Base-by-base conservation (phyloP, 108 stramenopile species). In the Cyclotella sp. region DNA sequence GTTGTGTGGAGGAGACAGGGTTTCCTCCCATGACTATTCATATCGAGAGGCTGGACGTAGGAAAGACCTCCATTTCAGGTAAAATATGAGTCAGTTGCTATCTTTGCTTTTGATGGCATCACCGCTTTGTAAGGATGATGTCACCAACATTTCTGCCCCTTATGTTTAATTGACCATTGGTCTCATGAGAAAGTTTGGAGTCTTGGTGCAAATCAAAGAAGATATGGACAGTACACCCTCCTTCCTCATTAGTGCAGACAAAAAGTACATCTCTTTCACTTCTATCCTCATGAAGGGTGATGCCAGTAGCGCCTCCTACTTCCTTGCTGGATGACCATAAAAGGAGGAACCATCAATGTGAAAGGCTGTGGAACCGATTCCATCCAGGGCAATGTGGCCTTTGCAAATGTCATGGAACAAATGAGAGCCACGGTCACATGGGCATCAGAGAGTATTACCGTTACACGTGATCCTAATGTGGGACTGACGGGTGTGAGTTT, bases 51-150 rank as follows among this genome's bases (percentile, higher is more conserved):
- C 60, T 95, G 26, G 63, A 79, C 44, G 91, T 89, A 2, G 94
- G 89, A 41, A 79, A 78, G 85, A 86, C 92, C 16, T 77, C 84
- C 15, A 97, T 99, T 70, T 91, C 93, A 63, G 98, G 98, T 40
- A 96, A 98, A 79, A 99, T 98, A 92, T 97, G n/a, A 92, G 91
- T 16, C 98, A 98, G 75, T 98, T 97, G 80, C 88, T 99, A 5
- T 95, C 94, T 9, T 96, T 96, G 0, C 74, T 98, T 9, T 95
- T 99, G 72, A 98, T 98, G 97, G 95, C 97, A 10, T 77, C 97
- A 2, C 98, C 98, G 16, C 65, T 96, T 10, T 84, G 86, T 60
- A 84, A 88, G 53, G 92, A 86, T 13, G 92, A 91, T 72, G 87
- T 93, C 22, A 88, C 83, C 10, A 97, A 98, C 30, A 97, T 99